These are phyloP conservation scores for Lepidium africanum DNA, from an alignment of 345 rosid genomes.

Conservation along the genomic window DNA sequence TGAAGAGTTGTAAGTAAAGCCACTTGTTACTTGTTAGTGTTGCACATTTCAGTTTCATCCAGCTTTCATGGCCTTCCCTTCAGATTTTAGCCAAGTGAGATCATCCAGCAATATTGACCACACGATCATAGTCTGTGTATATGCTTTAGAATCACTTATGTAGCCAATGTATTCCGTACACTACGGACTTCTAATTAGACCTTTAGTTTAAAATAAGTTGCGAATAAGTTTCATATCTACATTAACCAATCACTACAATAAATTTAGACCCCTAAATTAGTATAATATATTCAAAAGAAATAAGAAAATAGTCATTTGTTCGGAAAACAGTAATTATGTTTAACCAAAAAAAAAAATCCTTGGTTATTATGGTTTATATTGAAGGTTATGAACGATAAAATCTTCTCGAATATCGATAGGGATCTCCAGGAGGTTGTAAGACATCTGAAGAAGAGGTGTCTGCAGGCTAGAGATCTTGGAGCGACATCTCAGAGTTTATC, in stretches of 20 bases:
- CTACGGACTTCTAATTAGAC: neutral
- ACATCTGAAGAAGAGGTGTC: too few species aligned
- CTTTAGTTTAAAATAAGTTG: neutral
- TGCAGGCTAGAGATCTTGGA: too few species aligned
- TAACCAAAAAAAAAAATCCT: too few species aligned
- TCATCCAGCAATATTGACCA: conserved; percentile 13
- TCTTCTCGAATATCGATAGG: too few species aligned
- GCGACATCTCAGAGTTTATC: too few species aligned
- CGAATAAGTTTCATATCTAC: neutral
- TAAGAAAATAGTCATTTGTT: too few species aligned
- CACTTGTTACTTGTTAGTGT: neutral
- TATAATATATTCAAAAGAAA: too few species aligned
- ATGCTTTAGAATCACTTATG: neutral
- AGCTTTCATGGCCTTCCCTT: neutral
- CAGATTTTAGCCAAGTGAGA: neutral
- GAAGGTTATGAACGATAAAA: too few species aligned
- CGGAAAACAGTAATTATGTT: too few species aligned
- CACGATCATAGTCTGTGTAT: neutral
- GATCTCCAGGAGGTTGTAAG: too few species aligned
- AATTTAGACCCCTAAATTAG: neutral
- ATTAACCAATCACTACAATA: neutral
- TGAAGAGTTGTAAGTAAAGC: conserved; percentile 11
- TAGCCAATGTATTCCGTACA: neutral
- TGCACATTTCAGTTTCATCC: conserved; percentile 25
- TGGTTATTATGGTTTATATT: too few species aligned